Evolutionary conservation across 2,329 filamentous ascomycete genomes (phyloP).

Genomic region (Dendryphion nanum): DNA sequence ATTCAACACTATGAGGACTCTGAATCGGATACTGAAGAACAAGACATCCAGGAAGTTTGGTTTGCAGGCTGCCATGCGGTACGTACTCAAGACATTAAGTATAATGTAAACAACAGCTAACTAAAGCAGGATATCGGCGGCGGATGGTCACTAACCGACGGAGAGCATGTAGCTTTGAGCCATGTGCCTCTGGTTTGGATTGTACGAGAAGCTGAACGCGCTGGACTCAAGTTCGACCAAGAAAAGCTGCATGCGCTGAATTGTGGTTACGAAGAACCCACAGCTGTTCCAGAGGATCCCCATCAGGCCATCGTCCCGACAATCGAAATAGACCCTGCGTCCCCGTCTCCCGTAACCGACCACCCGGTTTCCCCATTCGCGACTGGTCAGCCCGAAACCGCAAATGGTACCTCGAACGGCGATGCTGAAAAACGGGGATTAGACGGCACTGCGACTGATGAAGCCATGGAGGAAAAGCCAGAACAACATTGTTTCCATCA

Average conservation of each 20-base stretch:
- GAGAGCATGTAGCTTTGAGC: conserved; percentile 60
- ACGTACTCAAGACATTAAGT: conserved; percentile 9
- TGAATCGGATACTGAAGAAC: conserved; percentile 48
- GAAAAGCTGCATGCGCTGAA: conserved; percentile 66
- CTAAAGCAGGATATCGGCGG: conserved; percentile 64
- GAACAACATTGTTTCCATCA: too few relatives aligned
- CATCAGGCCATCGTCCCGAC: conserved; percentile 24
- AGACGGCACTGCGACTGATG: not conserved
- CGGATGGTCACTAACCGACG: conserved; percentile 62
- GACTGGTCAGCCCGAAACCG: not conserved
- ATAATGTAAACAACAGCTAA: conserved; percentile 8
- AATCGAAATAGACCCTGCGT: conserved; percentile 33
- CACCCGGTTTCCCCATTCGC: not conserved
- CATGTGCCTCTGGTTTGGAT: conserved; percentile 71
- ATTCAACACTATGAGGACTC: conserved; percentile 19
- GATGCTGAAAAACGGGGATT: not conserved
- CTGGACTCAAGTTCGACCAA: conserved; percentile 69
- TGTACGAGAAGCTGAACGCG: conserved; percentile 61
- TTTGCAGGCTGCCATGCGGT: conserved; percentile 73
- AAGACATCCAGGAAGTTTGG: conserved; percentile 79
- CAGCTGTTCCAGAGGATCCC: too few relatives aligned
- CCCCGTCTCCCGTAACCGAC: conserved; percentile 11
- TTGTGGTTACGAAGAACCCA: conserved; percentile 50
- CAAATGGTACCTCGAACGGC: not conserved
- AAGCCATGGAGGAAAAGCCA: not conserved